Evolutionary conservation across 2,329 filamentous ascomycete species (phyloP), one percentile per base, ranked within the genome.

Genomic region (Periconia sp.): DNA sequence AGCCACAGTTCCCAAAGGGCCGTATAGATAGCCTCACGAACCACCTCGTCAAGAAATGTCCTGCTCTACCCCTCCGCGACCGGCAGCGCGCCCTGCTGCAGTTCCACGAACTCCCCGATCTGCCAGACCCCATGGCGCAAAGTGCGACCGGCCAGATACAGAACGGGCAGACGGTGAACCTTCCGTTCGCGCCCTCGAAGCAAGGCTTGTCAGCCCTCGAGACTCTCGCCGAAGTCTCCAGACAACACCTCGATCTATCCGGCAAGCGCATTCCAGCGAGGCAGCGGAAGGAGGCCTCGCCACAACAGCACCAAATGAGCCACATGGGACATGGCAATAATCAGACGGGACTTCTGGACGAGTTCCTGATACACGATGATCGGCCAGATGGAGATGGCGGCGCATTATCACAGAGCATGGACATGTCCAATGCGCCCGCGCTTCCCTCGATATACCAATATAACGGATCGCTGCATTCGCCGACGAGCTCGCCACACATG

Each of bases 21-120:
- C 84, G 92, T 50, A 87, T 89, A 61, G 92, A 96, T 63, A 89
- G 84, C 59, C 73, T 96, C 48, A 87, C 84, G 30, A 85, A 80
- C 50, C 92, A 96, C 65, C 79, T 96, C 42, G 86, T 89, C 39
- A 94, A 92, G 69, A 90, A 88, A 76, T 96, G 92, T 66, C 88
- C 88, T 28, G 87, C 86, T 40, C 85, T 95, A 38, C 83, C 85
- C 50, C 77, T 87, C 50, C 79, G 82, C 44, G 89, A 94, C 63
- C 84, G 88, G 40, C 84, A 89, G 73, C 85, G 87, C 60, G 88
- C 88, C 43, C 80, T 87, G 53, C 76, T 89, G 46, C 82, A 88
- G 52, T 79, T 91, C 13, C 84, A 89, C 63, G 86, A 88, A 52
- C 80, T 89, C 46, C 79, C 80, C 52, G 79, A 81, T 54, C 75